Conservation (phyloP, 495 filamentous ascomycete species). For the Podospora pseudocomata region DNA sequence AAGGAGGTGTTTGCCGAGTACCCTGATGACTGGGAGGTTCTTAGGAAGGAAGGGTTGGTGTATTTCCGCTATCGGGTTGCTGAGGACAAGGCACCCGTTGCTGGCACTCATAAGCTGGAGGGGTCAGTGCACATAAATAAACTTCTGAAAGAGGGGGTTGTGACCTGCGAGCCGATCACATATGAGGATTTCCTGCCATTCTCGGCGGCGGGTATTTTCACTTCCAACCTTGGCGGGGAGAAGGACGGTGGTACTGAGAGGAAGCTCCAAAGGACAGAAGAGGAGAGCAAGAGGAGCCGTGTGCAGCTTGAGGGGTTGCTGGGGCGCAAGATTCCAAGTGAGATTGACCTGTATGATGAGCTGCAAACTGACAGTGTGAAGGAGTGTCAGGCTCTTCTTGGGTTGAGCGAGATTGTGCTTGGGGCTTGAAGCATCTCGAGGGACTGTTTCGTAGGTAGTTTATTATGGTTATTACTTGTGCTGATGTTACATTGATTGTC, state of each 20-base stretch:
- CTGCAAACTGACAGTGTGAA: slow-evolving; percentile 12
- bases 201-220: slow-evolving; percentile 44
- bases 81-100: background rate
- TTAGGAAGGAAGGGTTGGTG: slow-evolving; percentile 31
- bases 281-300: background rate
- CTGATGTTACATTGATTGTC: background rate
- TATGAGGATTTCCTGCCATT: slow-evolving; percentile 47
- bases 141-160: slow-evolving; percentile 24
- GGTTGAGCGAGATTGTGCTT: background rate
- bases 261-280: background rate
- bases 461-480: background rate
- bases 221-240: slow-evolving; percentile 34
- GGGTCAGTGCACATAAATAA: slow-evolving; percentile 14
- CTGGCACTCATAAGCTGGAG: background rate
- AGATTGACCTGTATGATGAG: slow-evolving; percentile 13
- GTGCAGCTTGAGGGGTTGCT: slow-evolving; percentile 12
- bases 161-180: slow-evolving; percentile 37
- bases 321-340: slow-evolving; percentile 9
- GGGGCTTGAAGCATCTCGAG: background rate
- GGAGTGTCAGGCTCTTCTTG: slow-evolving; percentile 8
- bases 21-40: slow-evolving; percentile 31
- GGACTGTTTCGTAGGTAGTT: background rate
- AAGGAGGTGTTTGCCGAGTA: slow-evolving; percentile 29
- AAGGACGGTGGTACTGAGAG: background rate
- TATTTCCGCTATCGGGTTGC: slow-evolving; percentile 33